These are phyloP conservation scores for Aurantiochytrium sp. DNA, from an alignment of 108 stramenopile species.

Conservation along the genomic window DNA sequence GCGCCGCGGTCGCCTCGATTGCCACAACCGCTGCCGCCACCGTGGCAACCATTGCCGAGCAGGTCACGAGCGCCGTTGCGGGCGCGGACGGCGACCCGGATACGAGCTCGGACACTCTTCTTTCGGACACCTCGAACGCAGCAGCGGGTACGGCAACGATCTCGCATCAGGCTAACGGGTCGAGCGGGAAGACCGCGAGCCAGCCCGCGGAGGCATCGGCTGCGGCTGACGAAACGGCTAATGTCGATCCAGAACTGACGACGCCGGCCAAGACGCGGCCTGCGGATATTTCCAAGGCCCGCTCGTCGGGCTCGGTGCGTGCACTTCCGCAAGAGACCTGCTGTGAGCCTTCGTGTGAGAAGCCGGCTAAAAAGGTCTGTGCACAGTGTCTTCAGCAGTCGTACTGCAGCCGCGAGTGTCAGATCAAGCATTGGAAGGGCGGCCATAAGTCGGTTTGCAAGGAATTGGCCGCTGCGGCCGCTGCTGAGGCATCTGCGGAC, in stretches of 20 bases:
- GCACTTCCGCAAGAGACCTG: neutral
- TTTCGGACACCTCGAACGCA: too few relatives aligned
- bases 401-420: conserved; percentile 9
- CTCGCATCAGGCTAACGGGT: too few relatives aligned
- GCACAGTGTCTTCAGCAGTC: neutral
- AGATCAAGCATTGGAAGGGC: neutral
- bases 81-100: too few relatives aligned
- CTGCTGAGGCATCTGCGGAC: neutral
- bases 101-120: too few relatives aligned
- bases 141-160: too few relatives aligned
- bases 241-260: neutral
- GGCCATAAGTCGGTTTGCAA: neutral
- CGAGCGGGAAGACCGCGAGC: too few relatives aligned
- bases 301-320: neutral
- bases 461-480: neutral
- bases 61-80: too few relatives aligned
- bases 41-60: too few relatives aligned
- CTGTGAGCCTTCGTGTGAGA: neutral
- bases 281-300: neutral
- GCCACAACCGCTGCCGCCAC: too few relatives aligned
- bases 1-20: too few relatives aligned
- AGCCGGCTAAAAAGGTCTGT: neutral
- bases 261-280: neutral
- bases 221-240: too few relatives aligned
- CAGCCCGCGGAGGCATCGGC: too few relatives aligned